These are phyloP conservation scores for Rubia balearica DNA, from an alignment of 305 asterid genomes.

Conservation along the genomic window DNA sequence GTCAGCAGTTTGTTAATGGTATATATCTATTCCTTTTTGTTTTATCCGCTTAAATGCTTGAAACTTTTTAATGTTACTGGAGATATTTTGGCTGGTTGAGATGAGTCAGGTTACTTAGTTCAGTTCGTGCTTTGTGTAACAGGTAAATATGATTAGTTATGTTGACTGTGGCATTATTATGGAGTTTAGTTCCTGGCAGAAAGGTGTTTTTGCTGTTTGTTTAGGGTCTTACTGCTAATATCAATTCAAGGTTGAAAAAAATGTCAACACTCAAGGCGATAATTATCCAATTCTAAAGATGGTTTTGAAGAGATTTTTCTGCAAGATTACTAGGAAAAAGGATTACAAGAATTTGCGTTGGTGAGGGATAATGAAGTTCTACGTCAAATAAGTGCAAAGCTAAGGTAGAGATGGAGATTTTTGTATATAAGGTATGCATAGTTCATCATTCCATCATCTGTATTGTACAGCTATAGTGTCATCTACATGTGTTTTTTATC, in stretches of 20 bases:
- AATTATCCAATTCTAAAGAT: not conserved
- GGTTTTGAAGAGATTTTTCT: constrained; percentile 8
- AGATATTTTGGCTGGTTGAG: not conserved
- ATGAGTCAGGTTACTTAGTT: not conserved
- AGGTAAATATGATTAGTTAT: constrained; percentile 12
- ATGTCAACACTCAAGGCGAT: not conserved
- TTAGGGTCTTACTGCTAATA: not conserved
- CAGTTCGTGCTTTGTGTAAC: constrained; percentile 8
- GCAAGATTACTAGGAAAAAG: constrained; percentile 8
- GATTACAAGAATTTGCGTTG: constrained; percentile 7
- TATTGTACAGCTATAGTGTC: not conserved
- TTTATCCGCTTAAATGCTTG: not conserved
- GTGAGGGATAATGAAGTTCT: constrained; percentile 1
- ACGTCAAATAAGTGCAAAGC: not conserved
- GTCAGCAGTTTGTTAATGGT: not conserved
- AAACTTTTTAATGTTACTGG: not conserved
- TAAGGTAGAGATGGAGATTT: constrained; percentile 1
- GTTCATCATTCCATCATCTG: not conserved
- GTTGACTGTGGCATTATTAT: not conserved
- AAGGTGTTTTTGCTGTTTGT: constrained; percentile 3
- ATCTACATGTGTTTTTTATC: not conserved
- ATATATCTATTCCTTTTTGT: not conserved
- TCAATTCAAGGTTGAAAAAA: not conserved
- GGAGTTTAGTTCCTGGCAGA: constrained; percentile 1
- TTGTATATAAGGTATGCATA: constrained; percentile 12